A percentile compares a stretch with the other conserved stretches of the same genome.
Evolutionary conservation across 2,329 filamentous ascomycete species (phyloP).

Genomic region (Tolypocladium cylindrosporum): DNA sequence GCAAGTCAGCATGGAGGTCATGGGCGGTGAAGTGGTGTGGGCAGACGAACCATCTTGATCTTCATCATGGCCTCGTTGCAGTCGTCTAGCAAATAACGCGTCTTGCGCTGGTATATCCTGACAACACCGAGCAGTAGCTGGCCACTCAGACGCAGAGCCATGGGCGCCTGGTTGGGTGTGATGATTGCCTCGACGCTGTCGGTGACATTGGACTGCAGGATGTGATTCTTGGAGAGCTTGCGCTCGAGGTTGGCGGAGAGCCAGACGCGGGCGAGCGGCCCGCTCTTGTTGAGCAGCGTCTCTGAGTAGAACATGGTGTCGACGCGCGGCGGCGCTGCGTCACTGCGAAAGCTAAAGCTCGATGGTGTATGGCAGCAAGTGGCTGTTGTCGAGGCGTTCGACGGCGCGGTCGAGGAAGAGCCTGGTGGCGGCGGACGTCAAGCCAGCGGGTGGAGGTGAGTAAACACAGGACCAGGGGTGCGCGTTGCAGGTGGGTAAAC

Average conservation of each 20-base stretch:
- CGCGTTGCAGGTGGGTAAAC: constrained; percentile 21
- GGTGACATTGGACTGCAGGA: constrained; percentile 87
- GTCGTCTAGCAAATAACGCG: constrained; percentile 90
- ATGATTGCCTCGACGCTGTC: constrained; percentile 95
- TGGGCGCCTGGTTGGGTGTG: constrained; percentile 81
- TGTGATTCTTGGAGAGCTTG: constrained; percentile 95
- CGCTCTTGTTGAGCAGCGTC: constrained; percentile 90
- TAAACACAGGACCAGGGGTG: constrained; percentile 20
- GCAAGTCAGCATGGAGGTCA: constrained; percentile 17
- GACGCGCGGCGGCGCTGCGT: constrained; percentile 19
- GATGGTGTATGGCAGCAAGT: background rate
- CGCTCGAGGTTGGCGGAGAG: constrained; percentile 95
- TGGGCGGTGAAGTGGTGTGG: background rate
- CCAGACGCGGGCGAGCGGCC: constrained; percentile 95
- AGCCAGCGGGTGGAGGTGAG: constrained; percentile 14
- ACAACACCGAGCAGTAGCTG: constrained; percentile 93
- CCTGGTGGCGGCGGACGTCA: constrained; percentile 2
- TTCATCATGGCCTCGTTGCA: constrained; percentile 97
- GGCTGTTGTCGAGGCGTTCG: background rate
- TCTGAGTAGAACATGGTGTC: constrained; percentile 92
- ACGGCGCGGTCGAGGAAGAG: constrained; percentile 4
- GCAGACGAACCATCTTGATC: constrained; percentile 78
- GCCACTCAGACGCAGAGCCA: constrained; percentile 87
- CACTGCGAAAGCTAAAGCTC: constrained; percentile 8
- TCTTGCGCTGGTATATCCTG: constrained; percentile 94